phyloP scores from a whole-genome alignment of 2,329 filamentous ascomycete genomes.

The Ambrosiella beaveri region DNA sequence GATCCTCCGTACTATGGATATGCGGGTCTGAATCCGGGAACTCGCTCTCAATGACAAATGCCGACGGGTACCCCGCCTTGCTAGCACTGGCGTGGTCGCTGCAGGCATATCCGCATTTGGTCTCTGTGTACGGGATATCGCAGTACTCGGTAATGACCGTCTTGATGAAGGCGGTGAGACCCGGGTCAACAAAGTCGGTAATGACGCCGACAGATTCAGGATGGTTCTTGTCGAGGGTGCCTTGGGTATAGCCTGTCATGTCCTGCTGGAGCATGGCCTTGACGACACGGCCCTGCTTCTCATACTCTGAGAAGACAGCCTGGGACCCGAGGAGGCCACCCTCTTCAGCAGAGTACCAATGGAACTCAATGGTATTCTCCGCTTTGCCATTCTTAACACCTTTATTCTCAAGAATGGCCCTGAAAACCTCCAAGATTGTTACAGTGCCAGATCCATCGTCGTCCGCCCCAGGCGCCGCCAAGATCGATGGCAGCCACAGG shows the following conservation, averaged over 20 bases:
- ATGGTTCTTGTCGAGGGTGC: constrained; percentile 65
- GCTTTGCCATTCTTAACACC: constrained; percentile 54
- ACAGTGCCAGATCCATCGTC: constrained; percentile 88
- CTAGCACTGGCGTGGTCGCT: constrained; percentile 55
- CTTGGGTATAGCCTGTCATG: constrained; percentile 83
- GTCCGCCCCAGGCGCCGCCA: constrained; percentile 82
- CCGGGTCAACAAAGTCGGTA: constrained; percentile 72
- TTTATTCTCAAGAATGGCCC: constrained; percentile 58
- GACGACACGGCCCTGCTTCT: constrained; percentile 53
- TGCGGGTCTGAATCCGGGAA: constrained; percentile 46
- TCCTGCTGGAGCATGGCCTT: constrained; percentile 98
- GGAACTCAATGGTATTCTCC: constrained; percentile 82
- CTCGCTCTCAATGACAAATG: constrained; percentile 45
- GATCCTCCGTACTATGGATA: constrained; percentile 59
- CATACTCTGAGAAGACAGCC: constrained; percentile 72
- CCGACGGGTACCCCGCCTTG: constrained; percentile 47
- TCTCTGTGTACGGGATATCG: constrained; percentile 69
- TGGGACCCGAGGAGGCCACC: constrained; percentile 75
- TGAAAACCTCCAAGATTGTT: constrained; percentile 82
- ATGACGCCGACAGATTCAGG: constrained; percentile 82
- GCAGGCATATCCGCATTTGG: constrained; percentile 77
- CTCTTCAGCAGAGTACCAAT: constrained; percentile 90
- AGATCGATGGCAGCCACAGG: constrained; percentile 65
- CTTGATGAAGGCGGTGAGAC: constrained; percentile 80
- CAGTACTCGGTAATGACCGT: constrained; percentile 75